Evolutionary conservation across 2,329 filamentous ascomycete species (phyloP).

Genomic region (Dactylellina cionopaga): DNA sequence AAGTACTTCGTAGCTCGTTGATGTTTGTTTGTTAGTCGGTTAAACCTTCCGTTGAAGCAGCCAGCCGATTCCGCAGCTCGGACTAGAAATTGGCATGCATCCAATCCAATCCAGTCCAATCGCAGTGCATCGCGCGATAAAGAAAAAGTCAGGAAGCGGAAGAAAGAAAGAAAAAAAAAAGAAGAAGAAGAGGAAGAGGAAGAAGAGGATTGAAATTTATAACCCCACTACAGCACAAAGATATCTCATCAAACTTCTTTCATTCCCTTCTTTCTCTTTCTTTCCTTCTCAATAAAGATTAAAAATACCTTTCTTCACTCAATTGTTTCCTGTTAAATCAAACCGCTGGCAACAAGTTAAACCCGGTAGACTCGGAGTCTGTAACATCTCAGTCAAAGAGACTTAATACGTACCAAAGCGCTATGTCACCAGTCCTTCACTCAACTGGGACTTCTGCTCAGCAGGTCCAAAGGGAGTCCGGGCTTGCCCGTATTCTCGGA

Average conservation of each 20-base stretch:
- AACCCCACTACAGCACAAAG: conserved; percentile 11
- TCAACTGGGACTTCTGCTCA: conserved; percentile 64
- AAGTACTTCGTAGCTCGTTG: too few species aligned
- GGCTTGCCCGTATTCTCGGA: conserved; percentile 84
- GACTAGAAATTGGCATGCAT: conserved; percentile 16
- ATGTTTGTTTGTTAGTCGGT: background rate
- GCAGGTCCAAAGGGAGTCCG: conserved; percentile 84
- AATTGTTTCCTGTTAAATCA: background rate
- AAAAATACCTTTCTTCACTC: background rate
- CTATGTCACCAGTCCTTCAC: conserved; percentile 70
- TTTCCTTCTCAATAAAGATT: conserved; percentile 26
- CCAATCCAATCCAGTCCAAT: conserved; percentile 11
- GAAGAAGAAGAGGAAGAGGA: background rate
- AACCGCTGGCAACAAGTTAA: background rate
- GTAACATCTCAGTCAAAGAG: background rate
- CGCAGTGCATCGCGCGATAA: conserved; percentile 16
- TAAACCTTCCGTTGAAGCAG: conserved; percentile 23
- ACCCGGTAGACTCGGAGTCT: background rate
- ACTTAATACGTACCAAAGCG: conserved; percentile 53
- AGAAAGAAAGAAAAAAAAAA: background rate
- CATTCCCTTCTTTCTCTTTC: conserved; percentile 3
- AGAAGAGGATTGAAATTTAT: background rate
- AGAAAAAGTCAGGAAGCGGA: background rate
- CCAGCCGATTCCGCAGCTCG: conserved; percentile 13
- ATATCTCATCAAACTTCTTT: too few species aligned